These are phyloP conservation scores for Quercus rubra DNA, from an alignment of 306 rosid genomes.

Conservation along the genomic window DNA sequence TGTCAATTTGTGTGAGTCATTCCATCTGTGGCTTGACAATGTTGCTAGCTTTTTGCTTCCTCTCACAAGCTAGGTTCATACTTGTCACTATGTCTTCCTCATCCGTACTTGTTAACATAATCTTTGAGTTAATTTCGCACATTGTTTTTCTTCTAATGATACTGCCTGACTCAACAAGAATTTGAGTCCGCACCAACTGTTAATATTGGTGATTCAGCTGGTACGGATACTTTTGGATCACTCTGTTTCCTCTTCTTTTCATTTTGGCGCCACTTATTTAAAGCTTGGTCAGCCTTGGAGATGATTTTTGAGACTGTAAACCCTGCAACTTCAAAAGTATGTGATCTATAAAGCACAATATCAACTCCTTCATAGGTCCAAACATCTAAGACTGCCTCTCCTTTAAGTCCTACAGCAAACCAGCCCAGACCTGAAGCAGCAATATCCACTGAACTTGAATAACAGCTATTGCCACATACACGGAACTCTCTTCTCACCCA, in stretches of 20 bases:
- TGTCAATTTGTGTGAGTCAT: too few relatives aligned
- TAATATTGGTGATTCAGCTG: conserved; percentile 19
- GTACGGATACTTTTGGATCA: conserved; percentile 21
- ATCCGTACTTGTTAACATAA: background rate
- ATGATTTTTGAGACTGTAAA: conserved; percentile 84
- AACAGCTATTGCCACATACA: too few relatives aligned
- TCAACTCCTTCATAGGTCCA: conserved; percentile 93
- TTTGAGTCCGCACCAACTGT: conserved; percentile 11
- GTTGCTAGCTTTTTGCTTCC: background rate
- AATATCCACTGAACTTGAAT: conserved; percentile 74
- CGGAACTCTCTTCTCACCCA: conserved; percentile 66
- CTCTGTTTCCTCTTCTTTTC: conserved; percentile 37
- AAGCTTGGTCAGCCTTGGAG: conserved; percentile 68
- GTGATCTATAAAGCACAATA: conserved; percentile 53
- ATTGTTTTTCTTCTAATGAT: background rate
- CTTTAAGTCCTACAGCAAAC: conserved; percentile 73
- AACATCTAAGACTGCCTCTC: conserved; percentile 56
- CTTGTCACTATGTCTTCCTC: background rate
- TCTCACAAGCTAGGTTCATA: background rate
- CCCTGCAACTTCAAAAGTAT: conserved; percentile 65
- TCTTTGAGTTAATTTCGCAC: background rate
- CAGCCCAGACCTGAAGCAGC: conserved; percentile 95
- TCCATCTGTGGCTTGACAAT: background rate
- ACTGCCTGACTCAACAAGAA: background rate
- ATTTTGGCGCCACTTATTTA: conserved; percentile 36